Evolutionary conservation across 345 rosid genomes (phyloP), one percentile per base, ranked within the genome.

Genomic region (Pistacia atlantica): DNA sequence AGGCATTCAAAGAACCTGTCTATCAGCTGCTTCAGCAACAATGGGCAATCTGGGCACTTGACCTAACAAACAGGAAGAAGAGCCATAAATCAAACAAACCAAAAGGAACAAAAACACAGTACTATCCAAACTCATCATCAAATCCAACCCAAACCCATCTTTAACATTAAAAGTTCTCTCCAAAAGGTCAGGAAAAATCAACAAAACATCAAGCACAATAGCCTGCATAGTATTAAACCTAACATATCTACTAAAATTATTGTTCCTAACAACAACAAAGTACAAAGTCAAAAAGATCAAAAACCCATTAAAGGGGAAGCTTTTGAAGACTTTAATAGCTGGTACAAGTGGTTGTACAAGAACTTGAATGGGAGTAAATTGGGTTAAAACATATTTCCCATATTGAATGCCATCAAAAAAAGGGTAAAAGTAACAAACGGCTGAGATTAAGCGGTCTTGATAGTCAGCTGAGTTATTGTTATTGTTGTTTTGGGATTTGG

Each of bases 161-260:
- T 78, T 83, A 0, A 95, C 93, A 78, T 85, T 93, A 76, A 93
- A 95, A 77, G 85, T 87, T 88, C 99, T 89, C 90, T 95, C 99
- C 74, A 95, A 73, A 74, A 93, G 86, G 86, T 93, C 98, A 49
- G 98, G 98, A 72, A 93, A 90, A 54, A 95, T 95, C 87, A 95
- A 81, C 25, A 95, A 71, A 74, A 95, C 95, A 71, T 95, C 99
- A 38, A 95, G 97, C 73, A 90, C 96, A 38, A 95, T 89, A 17
- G 94, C 99, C 81, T 95, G 99, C 99, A 93, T 95, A 46, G 97
- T 92, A 80, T 95, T 95, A 83, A 95, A 95, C 91, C 99, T 90
- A 72, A 93, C 99, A 79, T 95, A 93, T 85, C 93, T 92, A 81
- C 97, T 93, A 79, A 96, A 93, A 11, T 90, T 93, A 3, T 74